Conservation (phyloP, 768 basidiomycete species). For the Boletus sp. region DNA sequence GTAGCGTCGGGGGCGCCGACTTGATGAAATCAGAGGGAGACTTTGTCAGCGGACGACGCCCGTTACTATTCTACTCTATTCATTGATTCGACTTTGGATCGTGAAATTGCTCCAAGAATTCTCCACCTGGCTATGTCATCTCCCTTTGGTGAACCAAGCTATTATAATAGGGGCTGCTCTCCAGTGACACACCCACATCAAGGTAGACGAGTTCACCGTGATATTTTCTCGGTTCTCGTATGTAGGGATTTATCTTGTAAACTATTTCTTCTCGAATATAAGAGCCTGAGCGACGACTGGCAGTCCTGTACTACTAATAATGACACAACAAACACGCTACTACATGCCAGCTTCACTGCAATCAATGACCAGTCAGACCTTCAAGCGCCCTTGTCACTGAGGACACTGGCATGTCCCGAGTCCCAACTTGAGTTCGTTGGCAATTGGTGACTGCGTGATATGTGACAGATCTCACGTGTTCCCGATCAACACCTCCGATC, state of each 20-base stretch:
- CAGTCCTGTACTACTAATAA: background rate
- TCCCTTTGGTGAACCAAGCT: background rate
- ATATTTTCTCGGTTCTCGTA: background rate
- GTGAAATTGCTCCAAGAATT: background rate
- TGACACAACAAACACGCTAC: no score
- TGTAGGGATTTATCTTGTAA: background rate
- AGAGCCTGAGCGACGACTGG: no score
- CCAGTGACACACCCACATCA: background rate
- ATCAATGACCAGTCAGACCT: no score
- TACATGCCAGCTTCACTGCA: no score
- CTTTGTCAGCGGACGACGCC: background rate
- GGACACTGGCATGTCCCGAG: background rate
- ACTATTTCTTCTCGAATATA: background rate
- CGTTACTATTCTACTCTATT: background rate
- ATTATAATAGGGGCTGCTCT: background rate
- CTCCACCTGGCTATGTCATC: background rate
- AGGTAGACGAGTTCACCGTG: background rate
- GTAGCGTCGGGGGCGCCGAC: background rate
- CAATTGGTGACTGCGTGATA: background rate
- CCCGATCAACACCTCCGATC: conserved; percentile 16
- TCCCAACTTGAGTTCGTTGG: background rate
- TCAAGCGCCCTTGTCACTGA: background rate
- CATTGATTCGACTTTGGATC: background rate
- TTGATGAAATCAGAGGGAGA: background rate
- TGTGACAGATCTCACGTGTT: conserved; percentile 23